Evolutionary conservation across 2,329 filamentous ascomycete genomes (phyloP), one percentile per base, ranked within the genome.

Genomic region (Pseudocercospora musae): DNA sequence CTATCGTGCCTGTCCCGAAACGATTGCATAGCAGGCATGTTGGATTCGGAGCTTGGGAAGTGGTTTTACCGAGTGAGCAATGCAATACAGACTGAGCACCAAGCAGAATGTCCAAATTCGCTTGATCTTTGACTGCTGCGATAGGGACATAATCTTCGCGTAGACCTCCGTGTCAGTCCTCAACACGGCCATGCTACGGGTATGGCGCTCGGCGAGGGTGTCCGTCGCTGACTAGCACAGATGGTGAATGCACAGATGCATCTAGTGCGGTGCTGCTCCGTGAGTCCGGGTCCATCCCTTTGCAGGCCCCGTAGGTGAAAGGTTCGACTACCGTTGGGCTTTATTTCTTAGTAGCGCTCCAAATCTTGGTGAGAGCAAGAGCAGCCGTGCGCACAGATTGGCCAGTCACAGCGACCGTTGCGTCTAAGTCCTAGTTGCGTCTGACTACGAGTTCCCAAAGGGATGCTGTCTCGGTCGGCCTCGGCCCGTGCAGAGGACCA

Each of bases 1-100:
- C 53, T 56, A 21, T 56, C 53, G 18, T 23, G 31, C 53, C 33
- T 56, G 27, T 56, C 53, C 21, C 53, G 53, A 29, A 46, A 46
- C 1, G n/a, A 10, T n/a, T 46, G 42, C 42, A 23, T 23, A 10
- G 3, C 21, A 21, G 42, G 7, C 42, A 46, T 46, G 21, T 46
- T n/a, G 4, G 10, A 46, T 10, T 18, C 33, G 33, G 33, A n/a
- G 4, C 4, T 37, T 7, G 13, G n/a, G 33, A 5, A 15, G 7
- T 4, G 13, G n/a, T n/a, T n/a, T n/a, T n/a, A n/a, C 33, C 15
- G 33, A 37, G 11, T 13, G 4, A 5, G 33, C 33, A n/a, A 37
- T 37, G 15, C 5, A 37, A 37, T 10, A 37, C 11, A 15, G 13
- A 5, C 4, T 5, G 4, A 37, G 33, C 13, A 37, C 2, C 33